phyloP scores from a whole-genome alignment of 1,284 basidiomycete genomes.

The Ceratobasidium sp. region DNA sequence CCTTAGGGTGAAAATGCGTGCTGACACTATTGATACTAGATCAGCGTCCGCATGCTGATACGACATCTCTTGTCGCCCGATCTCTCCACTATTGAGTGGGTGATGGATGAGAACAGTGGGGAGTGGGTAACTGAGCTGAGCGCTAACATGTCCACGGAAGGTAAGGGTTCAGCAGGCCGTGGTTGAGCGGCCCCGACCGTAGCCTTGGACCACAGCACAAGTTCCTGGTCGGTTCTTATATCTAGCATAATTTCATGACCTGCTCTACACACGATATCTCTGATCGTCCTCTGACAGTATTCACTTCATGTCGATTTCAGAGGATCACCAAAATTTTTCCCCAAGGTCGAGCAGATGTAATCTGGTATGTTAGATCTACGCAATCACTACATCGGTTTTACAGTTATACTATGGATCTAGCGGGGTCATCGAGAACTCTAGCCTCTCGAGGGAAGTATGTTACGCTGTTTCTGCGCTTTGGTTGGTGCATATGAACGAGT shows the following conservation, averaged over 20 bases:
- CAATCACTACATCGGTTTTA: neutral
- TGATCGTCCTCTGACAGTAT: neutral
- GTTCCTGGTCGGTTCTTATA: too few relatives aligned
- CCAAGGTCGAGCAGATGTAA: conserved; percentile 4
- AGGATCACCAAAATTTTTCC: neutral
- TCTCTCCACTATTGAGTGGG: too few relatives aligned
- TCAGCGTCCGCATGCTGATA: neutral
- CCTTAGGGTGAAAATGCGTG: too few relatives aligned
- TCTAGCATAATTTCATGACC: neutral
- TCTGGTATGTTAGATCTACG: conserved; percentile 3
- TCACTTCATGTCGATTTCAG: conserved; percentile 16
- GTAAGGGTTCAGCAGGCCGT: too few relatives aligned
- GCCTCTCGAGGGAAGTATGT: neutral
- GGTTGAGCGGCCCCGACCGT: too few relatives aligned
- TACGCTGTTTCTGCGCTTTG: neutral
- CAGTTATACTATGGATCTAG: neutral
- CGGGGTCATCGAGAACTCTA: neutral
- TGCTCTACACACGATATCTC: neutral
- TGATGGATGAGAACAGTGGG: too few relatives aligned
- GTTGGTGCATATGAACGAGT: neutral
- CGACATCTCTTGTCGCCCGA: neutral
- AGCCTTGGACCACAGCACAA: too few relatives aligned
- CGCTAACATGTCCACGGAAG: too few relatives aligned
- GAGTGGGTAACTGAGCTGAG: too few relatives aligned
- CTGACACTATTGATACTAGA: neutral